These are phyloP conservation scores for Aspergillus asperescens DNA, from an alignment of 495 filamentous ascomycete species.

Conservation along the genomic window DNA sequence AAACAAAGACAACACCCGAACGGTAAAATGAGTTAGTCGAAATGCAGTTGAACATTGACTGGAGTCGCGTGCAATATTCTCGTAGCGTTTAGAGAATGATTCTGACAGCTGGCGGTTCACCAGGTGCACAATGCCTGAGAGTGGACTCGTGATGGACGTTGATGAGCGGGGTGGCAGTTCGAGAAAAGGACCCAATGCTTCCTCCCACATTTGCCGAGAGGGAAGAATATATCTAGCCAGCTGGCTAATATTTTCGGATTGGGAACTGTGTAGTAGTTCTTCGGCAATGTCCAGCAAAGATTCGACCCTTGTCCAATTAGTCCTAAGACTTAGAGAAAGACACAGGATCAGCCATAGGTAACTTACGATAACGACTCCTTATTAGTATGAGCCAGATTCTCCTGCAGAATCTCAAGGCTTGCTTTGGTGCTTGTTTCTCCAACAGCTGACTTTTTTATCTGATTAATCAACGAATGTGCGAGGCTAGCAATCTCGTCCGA, in stretches of 20 bases:
- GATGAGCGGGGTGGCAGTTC: constrained; percentile 52
- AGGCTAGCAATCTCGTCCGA: constrained; percentile 49
- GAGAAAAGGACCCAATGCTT: constrained; percentile 56
- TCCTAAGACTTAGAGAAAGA: background rate
- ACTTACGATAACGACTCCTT: constrained; percentile 51
- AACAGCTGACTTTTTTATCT: constrained; percentile 35
- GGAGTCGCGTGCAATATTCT: constrained; percentile 51
- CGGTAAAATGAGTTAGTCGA: constrained; percentile 64
- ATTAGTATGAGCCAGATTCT: constrained; percentile 46
- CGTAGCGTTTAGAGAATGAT: constrained; percentile 21
- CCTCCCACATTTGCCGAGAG: constrained; percentile 40
- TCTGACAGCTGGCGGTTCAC: constrained; percentile 37
- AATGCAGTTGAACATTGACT: constrained; percentile 66
- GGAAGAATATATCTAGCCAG: constrained; percentile 47
- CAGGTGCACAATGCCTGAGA: constrained; percentile 67
- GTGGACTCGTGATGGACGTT: constrained; percentile 63
- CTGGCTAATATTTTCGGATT: constrained; percentile 24
- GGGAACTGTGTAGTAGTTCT: constrained; percentile 42
- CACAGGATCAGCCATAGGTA: background rate
- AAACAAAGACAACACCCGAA: constrained; percentile 45
- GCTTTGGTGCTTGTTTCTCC: constrained; percentile 36
- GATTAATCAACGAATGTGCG: constrained; percentile 42
- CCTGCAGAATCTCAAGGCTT: constrained; percentile 47
- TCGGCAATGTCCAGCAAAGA: constrained; percentile 51
- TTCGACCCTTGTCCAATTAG: constrained; percentile 40